phyloP scores from a whole-genome alignment of 331 rosid genomes.

The Erythrophleum ivorense region DNA sequence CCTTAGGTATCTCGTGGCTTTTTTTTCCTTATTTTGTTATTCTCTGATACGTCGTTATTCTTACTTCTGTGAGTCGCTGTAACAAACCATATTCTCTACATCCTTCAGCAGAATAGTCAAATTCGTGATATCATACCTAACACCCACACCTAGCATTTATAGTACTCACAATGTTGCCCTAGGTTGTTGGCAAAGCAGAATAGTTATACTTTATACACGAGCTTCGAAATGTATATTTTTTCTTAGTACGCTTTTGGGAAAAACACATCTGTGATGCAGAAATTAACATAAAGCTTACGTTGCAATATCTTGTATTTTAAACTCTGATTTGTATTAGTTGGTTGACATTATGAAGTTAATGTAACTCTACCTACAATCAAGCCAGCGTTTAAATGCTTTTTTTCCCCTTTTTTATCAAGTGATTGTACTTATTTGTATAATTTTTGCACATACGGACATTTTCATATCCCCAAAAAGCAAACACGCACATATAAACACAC shows the following conservation, averaged over 20 bases:
- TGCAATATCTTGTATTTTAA: too few relatives aligned
- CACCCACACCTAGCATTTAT: not conserved
- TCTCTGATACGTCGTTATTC: slow-evolving; percentile 1
- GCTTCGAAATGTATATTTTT: not conserved
- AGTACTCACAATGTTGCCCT: not conserved
- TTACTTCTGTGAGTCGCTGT: not conserved
- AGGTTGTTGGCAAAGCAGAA: not conserved
- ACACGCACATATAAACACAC: not conserved
- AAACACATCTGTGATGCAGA: too few relatives aligned
- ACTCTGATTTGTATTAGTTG: too few relatives aligned
- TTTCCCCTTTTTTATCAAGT: too few relatives aligned
- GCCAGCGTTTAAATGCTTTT: too few relatives aligned
- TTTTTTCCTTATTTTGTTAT: not conserved
- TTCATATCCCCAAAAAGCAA: too few relatives aligned
- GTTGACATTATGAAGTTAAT: too few relatives aligned
- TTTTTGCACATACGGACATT: too few relatives aligned
- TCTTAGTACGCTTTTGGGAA: too few relatives aligned
- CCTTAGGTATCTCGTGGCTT: not conserved
- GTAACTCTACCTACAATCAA: too few relatives aligned
- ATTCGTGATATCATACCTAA: not conserved
- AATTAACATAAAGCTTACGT: too few relatives aligned
- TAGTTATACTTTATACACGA: not conserved
- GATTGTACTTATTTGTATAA: too few relatives aligned
- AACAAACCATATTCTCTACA: not conserved
- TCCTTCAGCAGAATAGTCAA: not conserved